phyloP scores from a whole-genome alignment of 208 protist species.

The Wallacemonas rigidus region DNA sequence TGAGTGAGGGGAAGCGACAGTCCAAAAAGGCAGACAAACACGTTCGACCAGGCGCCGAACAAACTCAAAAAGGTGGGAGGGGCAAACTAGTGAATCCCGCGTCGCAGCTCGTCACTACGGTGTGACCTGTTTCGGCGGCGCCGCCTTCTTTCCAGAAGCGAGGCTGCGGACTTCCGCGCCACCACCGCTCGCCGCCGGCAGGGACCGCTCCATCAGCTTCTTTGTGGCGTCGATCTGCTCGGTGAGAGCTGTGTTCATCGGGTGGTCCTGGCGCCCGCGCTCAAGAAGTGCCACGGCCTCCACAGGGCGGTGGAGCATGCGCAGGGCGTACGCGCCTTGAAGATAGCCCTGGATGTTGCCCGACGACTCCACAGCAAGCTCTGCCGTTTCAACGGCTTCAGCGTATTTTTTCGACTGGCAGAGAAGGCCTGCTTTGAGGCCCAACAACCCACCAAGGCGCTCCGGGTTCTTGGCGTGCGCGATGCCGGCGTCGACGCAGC shows the following conservation, averaged over 20 bases:
- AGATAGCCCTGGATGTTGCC: constrained; percentile 84
- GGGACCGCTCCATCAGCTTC: constrained; percentile 43
- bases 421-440: constrained; percentile 79
- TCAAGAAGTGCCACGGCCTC: constrained; percentile 73
- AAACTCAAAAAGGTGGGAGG: constrained; percentile 1
- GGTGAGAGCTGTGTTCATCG: constrained; percentile 63
- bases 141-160: background rate
- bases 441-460: constrained; percentile 76
- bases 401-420: constrained; percentile 74
- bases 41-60: too few relatives aligned
- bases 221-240: constrained; percentile 49
- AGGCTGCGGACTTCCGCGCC: constrained; percentile 8
- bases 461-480: constrained; percentile 58
- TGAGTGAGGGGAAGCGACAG: too few relatives aligned
- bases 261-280: constrained; percentile 58
- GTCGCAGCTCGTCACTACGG: background rate
- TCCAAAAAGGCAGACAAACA: too few relatives aligned
- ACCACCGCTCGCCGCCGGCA: constrained; percentile 23
- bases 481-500: constrained; percentile 74
- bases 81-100: background rate
- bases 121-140: constrained; percentile 18
- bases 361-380: constrained; percentile 61
- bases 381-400: constrained; percentile 61
- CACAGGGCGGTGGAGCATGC: constrained; percentile 41
- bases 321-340: constrained; percentile 77